Base-by-base conservation (phyloP, 208 protist species). In the Crithidia acanthocephali region DNA sequence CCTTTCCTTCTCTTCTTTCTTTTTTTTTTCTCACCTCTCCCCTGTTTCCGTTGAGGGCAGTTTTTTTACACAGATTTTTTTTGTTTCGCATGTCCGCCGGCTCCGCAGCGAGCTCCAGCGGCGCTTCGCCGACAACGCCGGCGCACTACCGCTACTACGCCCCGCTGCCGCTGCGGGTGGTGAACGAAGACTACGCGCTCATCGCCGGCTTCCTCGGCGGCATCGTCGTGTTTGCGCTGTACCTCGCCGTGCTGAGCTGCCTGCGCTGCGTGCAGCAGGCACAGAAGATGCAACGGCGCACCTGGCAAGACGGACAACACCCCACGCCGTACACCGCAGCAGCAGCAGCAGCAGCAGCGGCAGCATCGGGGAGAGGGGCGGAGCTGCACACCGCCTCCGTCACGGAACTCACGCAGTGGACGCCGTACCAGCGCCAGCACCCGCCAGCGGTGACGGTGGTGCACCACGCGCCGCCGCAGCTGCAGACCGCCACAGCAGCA, bases 101-200 rank as follows among this genome's bases (percentile, higher is more conserved):
- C 60, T 30, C 32, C 60, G 8, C 60, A 66, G 42, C 37, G 37
- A 28, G 20, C 15, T 13, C 35, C 35, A 40, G 35, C 11, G 35
- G 35, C 35, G 35, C 35, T 5, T 40, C 35, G 35, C 11, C 47
- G 1, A 51, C 32, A 20, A 15, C 42, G 3, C 5, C 35, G 8
- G 35, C 11, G 8, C 35, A 40, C 35, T 40, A 40, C 11, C 35
- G 11, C 11, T 40, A 9, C 22, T 58, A 58, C 48, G 62, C 48
- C 8, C 62, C 62, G 2, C 35, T 72, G 6, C 76, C 76, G 7
- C 60, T 63, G 15, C 60, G 47, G 15, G 44, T 82, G 27, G 28
- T 40, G 6, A 70, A 77, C 47, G 81, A 86, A 53, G 66, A 86
- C 61, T 86, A 78, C 60, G 81, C 81, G 51, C 58, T 82, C 20